These are phyloP conservation scores for Closterium sp. DNA, from an alignment of 139 green algal genomes.

Conservation along the genomic window DNA sequence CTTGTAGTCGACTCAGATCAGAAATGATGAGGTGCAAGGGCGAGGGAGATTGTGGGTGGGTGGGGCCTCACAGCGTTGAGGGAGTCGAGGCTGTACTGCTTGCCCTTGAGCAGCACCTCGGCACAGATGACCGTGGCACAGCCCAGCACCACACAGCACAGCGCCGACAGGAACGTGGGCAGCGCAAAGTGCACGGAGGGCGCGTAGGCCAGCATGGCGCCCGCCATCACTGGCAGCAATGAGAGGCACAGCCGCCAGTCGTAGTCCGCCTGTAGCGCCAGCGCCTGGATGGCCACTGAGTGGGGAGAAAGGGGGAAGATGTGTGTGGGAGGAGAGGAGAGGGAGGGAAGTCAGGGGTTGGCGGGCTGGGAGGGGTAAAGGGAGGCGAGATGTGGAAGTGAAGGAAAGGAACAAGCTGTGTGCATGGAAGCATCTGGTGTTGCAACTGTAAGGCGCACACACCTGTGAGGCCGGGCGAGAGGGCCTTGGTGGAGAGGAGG, in stretches of 20 bases:
- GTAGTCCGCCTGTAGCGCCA: constrained; percentile 45
- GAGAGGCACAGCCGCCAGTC: constrained; percentile 47
- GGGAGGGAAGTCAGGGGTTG: neutral
- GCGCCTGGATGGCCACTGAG: constrained; percentile 46
- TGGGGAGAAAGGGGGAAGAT: no score
- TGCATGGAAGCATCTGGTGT: neutral
- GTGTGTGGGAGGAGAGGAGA: no score
- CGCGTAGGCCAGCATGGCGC: constrained; percentile 42
- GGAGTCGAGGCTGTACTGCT: constrained; percentile 39
- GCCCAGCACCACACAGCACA: constrained; percentile 17
- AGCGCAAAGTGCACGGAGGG: constrained; percentile 31
- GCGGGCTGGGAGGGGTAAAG: neutral
- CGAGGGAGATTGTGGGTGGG: no score
- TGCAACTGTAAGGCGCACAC: neutral
- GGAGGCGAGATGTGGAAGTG: neutral
- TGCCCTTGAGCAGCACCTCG: constrained; percentile 34
- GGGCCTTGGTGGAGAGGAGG: constrained; percentile 86
- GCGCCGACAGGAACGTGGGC: constrained; percentile 27
- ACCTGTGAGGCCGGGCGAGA: constrained; percentile 66
- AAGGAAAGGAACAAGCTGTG: no score
- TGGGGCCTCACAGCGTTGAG: constrained; percentile 29
- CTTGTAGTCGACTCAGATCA: no score
- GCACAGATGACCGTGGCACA: constrained; percentile 1
- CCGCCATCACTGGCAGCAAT: constrained; percentile 45
- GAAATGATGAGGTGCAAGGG: no score